Base-by-base conservation (phyloP, 2,329 filamentous ascomycete species). In the Westerdykella ornata region DNA sequence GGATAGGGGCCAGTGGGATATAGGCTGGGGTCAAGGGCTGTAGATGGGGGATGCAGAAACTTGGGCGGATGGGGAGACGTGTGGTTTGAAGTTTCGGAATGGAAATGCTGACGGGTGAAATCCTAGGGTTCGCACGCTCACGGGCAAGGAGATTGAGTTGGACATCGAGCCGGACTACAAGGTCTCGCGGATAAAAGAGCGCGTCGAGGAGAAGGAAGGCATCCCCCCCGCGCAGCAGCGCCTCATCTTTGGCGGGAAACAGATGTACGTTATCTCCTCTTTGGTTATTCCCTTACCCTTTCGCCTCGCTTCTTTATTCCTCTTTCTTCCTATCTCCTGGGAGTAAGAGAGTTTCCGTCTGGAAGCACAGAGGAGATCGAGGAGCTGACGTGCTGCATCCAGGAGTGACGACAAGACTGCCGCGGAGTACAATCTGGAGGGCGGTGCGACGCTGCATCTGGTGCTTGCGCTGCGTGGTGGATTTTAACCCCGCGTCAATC, bases 141-240 rank as follows among this genome's bases (percentile, higher is more conserved):
- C 92, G 51, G 92, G 92, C 63, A 97, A 97, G 76, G 88, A 98
- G 73, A 97, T 97, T 67, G 90, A 97, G 76, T 81, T 98, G 59
- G 89, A 97, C 64, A 94, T 98, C 65, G 92, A 97, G 74, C 76
- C 81, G 39, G 83, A 88, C 62, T 94, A 94, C 77, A 95, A 89
- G 78, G 86, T 97, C 56, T 83, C 85, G 31, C 82, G 89, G 67
- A 97, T 98, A 76, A 98, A 98, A 77, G 92, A 97, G 72, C 89
- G 90, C 60, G 92, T 98, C 42, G 92, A 98, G 70, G 92, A 98
- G 74, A 97, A 97, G 72, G 92, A 97, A 66, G 92, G 92, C 43
- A 98, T 98, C 58, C 90, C 92, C 33, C 92, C 92, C 1, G 88
- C 92, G 14, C 92, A 98, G 71, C 92, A 98, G 71, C 83, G 92